Evolutionary conservation across 441 rosid genomes (phyloP).

Genomic region (Biscutella auriculata): DNA sequence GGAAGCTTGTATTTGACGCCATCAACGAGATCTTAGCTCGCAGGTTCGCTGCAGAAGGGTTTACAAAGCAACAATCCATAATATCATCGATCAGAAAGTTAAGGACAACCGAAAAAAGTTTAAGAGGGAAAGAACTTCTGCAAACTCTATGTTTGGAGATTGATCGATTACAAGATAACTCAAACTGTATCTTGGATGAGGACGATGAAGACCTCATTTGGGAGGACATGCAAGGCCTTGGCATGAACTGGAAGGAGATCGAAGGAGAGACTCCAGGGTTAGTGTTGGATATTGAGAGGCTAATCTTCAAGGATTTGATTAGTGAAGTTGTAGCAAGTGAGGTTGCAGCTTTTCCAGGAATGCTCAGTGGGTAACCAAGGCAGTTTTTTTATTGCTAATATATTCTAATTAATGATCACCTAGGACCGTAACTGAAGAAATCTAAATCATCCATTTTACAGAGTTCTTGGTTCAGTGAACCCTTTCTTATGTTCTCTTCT

Average conservation of each 20-base stretch:
- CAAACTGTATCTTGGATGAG: constrained; percentile 39
- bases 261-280: constrained; percentile 45
- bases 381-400: constrained; percentile 41
- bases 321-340: constrained; percentile 46
- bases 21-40: constrained; percentile 55
- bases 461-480: constrained; percentile 11
- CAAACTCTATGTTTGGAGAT: constrained; percentile 55
- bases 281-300: constrained; percentile 60
- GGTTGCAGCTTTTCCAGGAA: constrained; percentile 25
- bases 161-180: constrained; percentile 42
- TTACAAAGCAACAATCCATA: constrained; percentile 27
- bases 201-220: constrained; percentile 39
- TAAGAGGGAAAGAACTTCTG: constrained; percentile 36
- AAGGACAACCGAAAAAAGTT: constrained; percentile 21
- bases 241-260: constrained; percentile 41
- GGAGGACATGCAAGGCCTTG: constrained; percentile 40
- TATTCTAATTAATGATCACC: constrained; percentile 10
- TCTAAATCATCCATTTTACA: constrained; percentile 16
- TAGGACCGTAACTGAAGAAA: constrained; percentile 16
- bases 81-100: constrained; percentile 15
- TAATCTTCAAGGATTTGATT: constrained; percentile 78
- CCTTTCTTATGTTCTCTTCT: constrained; percentile 5
- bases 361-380: constrained; percentile 37
- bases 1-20: constrained; percentile 67
- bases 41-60: constrained; percentile 31